Evolutionary conservation across 2,329 filamentous ascomycete species (phyloP).

Genomic region (Colletotrichum acutatum): DNA sequence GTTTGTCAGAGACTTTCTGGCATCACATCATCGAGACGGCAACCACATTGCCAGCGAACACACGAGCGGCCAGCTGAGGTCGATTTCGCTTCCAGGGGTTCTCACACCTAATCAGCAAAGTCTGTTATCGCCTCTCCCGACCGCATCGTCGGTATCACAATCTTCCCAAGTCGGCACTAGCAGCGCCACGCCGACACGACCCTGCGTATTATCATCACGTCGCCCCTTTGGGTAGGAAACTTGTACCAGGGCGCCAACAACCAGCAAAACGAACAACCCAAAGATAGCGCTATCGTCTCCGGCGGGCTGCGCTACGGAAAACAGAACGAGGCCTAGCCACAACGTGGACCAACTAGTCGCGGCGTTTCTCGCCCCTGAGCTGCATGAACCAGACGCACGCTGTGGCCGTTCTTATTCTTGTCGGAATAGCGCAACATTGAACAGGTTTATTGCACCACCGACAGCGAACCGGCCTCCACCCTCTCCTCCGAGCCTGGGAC

Average conservation of each 20-base stretch:
- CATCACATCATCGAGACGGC: slow-evolving; percentile 20
- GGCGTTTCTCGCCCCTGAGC: slow-evolving; percentile 4
- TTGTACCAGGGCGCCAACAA: slow-evolving; percentile 12
- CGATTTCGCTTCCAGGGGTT: slow-evolving; percentile 17
- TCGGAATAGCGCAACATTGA: slow-evolving; percentile 22
- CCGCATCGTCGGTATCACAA: slow-evolving; percentile 33
- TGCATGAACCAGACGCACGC: slow-evolving; percentile 11
- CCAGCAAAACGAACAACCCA: not conserved
- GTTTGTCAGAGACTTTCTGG: slow-evolving; percentile 21
- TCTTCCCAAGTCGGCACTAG: slow-evolving; percentile 22
- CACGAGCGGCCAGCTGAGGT: slow-evolving; percentile 28
- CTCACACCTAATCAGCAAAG: slow-evolving; percentile 28
- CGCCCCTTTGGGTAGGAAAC: slow-evolving; percentile 19
- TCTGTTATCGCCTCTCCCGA: slow-evolving; percentile 20
- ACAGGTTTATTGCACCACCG: slow-evolving; percentile 34
- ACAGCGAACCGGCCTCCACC: slow-evolving; percentile 25
- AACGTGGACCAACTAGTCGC: slow-evolving; percentile 30
- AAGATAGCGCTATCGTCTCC: slow-evolving; percentile 25
- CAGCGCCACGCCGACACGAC: slow-evolving; percentile 30
- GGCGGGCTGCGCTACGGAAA: not conserved
- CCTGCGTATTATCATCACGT: slow-evolving; percentile 28
- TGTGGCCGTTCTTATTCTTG: not conserved
- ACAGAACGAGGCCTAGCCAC: slow-evolving; percentile 13
- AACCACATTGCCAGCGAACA: not conserved
- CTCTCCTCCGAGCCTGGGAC: not conserved